Base-by-base conservation (phyloP, 2,329 filamentous ascomycete genomes). In the Thielaviopsis euricoi region DNA sequence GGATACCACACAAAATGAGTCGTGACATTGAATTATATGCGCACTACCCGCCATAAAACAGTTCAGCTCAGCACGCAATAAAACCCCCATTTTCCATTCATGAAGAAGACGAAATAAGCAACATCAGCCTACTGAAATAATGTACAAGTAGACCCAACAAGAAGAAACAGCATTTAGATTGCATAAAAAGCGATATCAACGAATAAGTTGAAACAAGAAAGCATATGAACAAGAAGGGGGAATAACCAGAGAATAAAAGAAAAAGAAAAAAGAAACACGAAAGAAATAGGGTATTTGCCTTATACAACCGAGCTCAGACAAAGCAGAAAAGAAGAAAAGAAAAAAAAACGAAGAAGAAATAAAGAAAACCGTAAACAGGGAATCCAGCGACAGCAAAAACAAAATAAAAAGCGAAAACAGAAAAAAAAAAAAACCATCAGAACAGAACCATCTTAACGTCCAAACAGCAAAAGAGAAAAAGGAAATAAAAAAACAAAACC, bases 401-500 rank as follows among this genome's bases (percentile, higher is more conserved):
- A 33, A 56, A 22, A 49, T 7, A 54, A 57, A 49, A 46, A 26
- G 56, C 19, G 12, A 40, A 53, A 19, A 52, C 33, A 29, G 37
- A 29, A 37, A 23, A 33, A 57, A 25, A 26, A 43, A 2, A 43
- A 40, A 43, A 43, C 17, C 13, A 43, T 15, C 13, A 43, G 13
- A 43, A 43, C 37, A 43, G 7, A 43, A 17, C 17, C n/a, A 15
- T 43, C 7, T 33, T 33, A 10, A 6, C 12, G 19, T 43, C 55
- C 40, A 23, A n/a, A 23, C 40, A 49, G 33, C 33, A 21, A 19
- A 58, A n/a, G n/a, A n/a, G n/a, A 21, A 51, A 29, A 57, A 25
- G 19, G 37, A 43, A 43, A 46, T 49, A 22, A 25, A 53, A 19
- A 40, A 56, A 53, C 48, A 29, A 23, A 48, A 33, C 68, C 65